Evolutionary conservation across 768 basidiomycete species (phyloP).

Genomic region (Mycena filopes): DNA sequence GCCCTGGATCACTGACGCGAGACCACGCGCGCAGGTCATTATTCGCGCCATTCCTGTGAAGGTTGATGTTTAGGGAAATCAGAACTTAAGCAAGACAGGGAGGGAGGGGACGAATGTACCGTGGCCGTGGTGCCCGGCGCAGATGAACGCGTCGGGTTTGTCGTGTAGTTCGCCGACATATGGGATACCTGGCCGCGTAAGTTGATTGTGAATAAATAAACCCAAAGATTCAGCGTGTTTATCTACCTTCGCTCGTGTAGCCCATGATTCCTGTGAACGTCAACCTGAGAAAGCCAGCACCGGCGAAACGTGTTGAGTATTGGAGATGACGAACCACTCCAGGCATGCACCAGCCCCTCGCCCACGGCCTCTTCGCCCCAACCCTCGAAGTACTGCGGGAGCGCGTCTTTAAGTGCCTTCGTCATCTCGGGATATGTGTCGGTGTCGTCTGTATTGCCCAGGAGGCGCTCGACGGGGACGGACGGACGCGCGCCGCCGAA

Average conservation of each 20-base stretch:
- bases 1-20: constrained; percentile 40
- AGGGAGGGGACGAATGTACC: constrained; percentile 27
- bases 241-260: constrained; percentile 32
- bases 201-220: not conserved
- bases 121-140: constrained; percentile 43
- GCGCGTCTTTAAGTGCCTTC: constrained; percentile 35
- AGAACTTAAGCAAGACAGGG: not conserved
- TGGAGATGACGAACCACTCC: constrained; percentile 23
- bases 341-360: constrained; percentile 34
- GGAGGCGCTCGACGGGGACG: constrained; percentile 26
- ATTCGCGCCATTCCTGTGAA: constrained; percentile 35
- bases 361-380: constrained; percentile 38
- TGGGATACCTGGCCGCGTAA: constrained; percentile 37
- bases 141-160: constrained; percentile 42
- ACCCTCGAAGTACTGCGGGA: constrained; percentile 38
- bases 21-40: constrained; percentile 37
- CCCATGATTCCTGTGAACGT: constrained; percentile 37
- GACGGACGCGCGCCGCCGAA: constrained; percentile 35
- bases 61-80: not conserved
- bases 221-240: not conserved
- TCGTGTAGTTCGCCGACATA: constrained; percentile 42
- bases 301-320: not conserved
- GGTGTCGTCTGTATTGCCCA: constrained; percentile 38
- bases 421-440: constrained; percentile 35
- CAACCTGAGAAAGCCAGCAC: no score